Percentiles rank a stretch among this genome's conserved stretches.
phyloP scores from a whole-genome alignment of 108 stramenopile genomes.

The Epipyxis sp. region DNA sequence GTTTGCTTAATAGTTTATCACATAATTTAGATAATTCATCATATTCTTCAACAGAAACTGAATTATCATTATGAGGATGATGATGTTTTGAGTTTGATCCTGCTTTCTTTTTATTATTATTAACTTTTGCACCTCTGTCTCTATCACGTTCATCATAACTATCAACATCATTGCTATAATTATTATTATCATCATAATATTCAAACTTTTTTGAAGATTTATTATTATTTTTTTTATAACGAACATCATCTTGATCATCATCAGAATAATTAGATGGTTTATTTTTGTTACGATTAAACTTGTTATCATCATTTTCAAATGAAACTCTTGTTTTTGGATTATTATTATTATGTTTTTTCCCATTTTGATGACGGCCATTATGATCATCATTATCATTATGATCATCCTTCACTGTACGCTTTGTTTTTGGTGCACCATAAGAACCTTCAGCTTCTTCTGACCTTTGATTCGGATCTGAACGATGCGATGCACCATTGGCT shows the following conservation, averaged over 20 bases:
- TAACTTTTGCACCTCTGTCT: background rate
- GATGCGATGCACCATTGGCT: background rate
- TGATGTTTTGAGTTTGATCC: background rate
- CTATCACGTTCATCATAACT: background rate
- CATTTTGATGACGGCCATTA: background rate
- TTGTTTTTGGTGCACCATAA: background rate
- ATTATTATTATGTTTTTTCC: background rate
- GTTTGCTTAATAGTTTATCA: background rate
- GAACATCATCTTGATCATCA: background rate
- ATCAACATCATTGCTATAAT: background rate
- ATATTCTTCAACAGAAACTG: background rate
- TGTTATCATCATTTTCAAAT: too few relatives aligned
- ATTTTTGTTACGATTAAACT: too few relatives aligned
- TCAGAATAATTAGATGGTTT: too few relatives aligned
- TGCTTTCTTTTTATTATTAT: background rate
- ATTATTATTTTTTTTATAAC: background rate
- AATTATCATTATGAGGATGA: background rate
- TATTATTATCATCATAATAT: background rate
- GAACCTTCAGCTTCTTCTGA: background rate
- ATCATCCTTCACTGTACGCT: background rate
- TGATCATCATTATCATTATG: background rate
- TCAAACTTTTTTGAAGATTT: background rate
- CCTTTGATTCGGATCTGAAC: background rate
- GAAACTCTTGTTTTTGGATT: background rate
- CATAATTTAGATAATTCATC: slow-evolving; percentile 21